Evolutionary conservation across 805 yeast species (phyloP).

Genomic region (Danielia oregonensis): DNA sequence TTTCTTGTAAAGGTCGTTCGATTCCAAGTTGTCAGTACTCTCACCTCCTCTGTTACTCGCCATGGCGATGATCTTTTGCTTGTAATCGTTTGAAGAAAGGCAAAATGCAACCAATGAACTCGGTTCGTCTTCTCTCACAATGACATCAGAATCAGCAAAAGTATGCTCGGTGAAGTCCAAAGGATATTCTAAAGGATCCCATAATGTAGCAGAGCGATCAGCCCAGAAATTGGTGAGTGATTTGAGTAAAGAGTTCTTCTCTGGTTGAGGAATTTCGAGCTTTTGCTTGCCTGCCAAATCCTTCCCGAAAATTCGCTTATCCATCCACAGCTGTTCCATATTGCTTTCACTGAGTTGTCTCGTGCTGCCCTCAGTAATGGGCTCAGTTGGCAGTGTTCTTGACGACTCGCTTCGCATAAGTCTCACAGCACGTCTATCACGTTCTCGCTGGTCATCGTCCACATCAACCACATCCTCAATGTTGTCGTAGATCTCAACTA

Average conservation of each 20-base stretch:
- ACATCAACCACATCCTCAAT: slow-evolving; percentile 82
- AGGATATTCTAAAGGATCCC: slow-evolving; percentile 91
- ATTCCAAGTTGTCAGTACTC: slow-evolving; percentile 20
- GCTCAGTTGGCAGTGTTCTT: background rate
- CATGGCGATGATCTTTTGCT: slow-evolving; percentile 51
- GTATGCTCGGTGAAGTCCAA: slow-evolving; percentile 78
- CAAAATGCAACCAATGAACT: slow-evolving; percentile 93
- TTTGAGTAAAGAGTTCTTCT: slow-evolving; percentile 73
- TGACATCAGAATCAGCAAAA: slow-evolving; percentile 89
- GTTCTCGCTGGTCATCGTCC: slow-evolving; percentile 20
- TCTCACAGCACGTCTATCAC: background rate
- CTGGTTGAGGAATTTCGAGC: slow-evolving; percentile 44
- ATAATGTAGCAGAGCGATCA: slow-evolving; percentile 88
- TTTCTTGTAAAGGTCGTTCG: slow-evolving; percentile 27
- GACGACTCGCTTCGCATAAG: background rate
- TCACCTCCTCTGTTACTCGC: slow-evolving; percentile 11
- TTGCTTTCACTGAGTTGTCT: slow-evolving; percentile 7
- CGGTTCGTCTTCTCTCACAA: slow-evolving; percentile 95
- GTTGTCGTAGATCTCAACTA: slow-evolving; percentile 85
- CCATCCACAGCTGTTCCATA: background rate
- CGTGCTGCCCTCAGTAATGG: background rate
- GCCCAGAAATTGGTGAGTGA: slow-evolving; percentile 94
- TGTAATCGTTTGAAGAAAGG: slow-evolving; percentile 78
- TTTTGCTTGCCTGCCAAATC: slow-evolving; percentile 5
- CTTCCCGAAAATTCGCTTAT: too few relatives aligned